phyloP scores from a whole-genome alignment of 2,329 filamentous ascomycete genomes.

The Fusarium decemcellulare region DNA sequence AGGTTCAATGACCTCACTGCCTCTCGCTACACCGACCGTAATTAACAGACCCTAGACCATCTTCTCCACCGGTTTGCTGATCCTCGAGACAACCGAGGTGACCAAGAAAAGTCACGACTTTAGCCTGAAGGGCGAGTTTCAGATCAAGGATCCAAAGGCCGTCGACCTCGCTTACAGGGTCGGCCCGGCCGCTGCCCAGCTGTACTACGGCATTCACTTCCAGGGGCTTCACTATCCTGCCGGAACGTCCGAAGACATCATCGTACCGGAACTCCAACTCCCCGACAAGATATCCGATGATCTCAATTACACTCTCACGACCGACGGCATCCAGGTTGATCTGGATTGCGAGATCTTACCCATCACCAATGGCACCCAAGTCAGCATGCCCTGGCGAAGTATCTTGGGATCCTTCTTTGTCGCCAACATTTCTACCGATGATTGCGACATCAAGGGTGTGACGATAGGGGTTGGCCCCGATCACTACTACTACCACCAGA shows the following conservation, averaged over 20 bases:
- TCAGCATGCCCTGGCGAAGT: constrained; percentile 40
- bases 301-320: constrained; percentile 34
- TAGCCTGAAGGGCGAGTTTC: constrained; percentile 30
- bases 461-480: constrained; percentile 43
- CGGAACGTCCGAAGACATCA: constrained; percentile 31
- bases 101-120: constrained; percentile 35
- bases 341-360: constrained; percentile 43
- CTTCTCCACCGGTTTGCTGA: constrained; percentile 50
- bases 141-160: constrained; percentile 20
- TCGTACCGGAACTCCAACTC: constrained; percentile 28
- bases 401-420: constrained; percentile 41
- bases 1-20: constrained; percentile 8
- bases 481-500: constrained; percentile 41
- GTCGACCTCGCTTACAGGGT: constrained; percentile 14
- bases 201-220: constrained; percentile 38
- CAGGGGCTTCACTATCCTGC: constrained; percentile 34
- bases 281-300: constrained; percentile 16
- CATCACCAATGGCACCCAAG: constrained; percentile 37
- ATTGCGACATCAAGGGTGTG: constrained; percentile 44
- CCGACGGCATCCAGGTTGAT: constrained; percentile 41
- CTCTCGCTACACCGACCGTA: background rate
- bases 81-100: constrained; percentile 45
- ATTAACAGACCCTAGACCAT: constrained; percentile 34
- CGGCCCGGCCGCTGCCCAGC: constrained; percentile 31
- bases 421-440: constrained; percentile 40